Evolutionary conservation across 768 basidiomycete genomes (phyloP).

Genomic region (Paxillus ammoniavirescens): DNA sequence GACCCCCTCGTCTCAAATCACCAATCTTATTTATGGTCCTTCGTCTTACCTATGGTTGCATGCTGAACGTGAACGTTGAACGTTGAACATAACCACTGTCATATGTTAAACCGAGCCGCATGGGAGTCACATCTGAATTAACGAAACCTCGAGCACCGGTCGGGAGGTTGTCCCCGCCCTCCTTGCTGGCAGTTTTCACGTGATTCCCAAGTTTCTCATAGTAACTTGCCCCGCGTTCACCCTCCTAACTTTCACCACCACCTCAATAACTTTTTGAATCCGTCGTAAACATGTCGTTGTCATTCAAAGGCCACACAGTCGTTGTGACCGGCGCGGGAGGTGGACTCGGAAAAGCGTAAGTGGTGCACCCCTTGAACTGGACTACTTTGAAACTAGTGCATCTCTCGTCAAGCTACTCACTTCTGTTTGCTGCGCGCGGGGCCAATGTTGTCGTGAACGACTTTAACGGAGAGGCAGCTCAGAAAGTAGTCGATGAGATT

Average conservation of each 20-base stretch:
- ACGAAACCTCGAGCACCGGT: background rate
- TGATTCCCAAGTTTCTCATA: slow-evolving; percentile 5
- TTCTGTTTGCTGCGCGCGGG: slow-evolving; percentile 89
- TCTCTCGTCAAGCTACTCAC: slow-evolving; percentile 64
- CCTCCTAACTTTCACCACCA: background rate
- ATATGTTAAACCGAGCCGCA: background rate
- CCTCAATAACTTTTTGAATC: background rate
- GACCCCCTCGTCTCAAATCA: slow-evolving; percentile 25
- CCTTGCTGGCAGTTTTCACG: slow-evolving; percentile 8
- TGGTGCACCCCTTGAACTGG: slow-evolving; percentile 11
- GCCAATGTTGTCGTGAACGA: slow-evolving; percentile 97
- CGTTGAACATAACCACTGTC: background rate
- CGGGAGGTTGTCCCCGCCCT: no score
- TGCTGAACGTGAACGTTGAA: no score
- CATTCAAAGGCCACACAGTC: slow-evolving; percentile 88
- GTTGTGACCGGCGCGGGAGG: slow-evolving; percentile 96
- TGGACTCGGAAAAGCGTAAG: slow-evolving; percentile 89
- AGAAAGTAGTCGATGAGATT: slow-evolving; percentile 91
- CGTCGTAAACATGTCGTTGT: slow-evolving; percentile 41
- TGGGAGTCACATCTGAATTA: background rate
- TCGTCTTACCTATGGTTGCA: background rate
- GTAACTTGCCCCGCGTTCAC: no score
- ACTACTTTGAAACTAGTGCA: background rate
- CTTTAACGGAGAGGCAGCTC: slow-evolving; percentile 82
- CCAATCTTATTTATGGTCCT: slow-evolving; percentile 23